phyloP scores from a whole-genome alignment of 441 rosid species.

The Brassica balearica region DNA sequence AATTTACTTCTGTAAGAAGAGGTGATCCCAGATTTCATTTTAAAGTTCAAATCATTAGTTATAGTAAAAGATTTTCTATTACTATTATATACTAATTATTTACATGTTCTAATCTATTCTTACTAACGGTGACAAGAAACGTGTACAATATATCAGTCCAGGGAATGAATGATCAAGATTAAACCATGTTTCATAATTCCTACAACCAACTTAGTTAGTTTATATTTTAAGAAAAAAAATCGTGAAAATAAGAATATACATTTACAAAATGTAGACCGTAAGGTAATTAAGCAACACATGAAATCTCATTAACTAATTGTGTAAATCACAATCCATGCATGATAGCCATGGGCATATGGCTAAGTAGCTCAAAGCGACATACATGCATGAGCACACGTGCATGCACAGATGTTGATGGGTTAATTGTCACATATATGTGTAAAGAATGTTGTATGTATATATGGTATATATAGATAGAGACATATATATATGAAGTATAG shows the following conservation, averaged over 20 bases:
- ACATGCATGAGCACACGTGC: slow-evolving; percentile 50
- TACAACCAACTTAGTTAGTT: neutral
- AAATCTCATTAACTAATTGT: slow-evolving; percentile 16
- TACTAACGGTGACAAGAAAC: neutral
- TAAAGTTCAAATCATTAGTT: neutral
- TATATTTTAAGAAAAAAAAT: neutral
- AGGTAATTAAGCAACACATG: slow-evolving; percentile 5
- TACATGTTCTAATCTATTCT: neutral
- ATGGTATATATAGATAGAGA: slow-evolving; percentile 14
- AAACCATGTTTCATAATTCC: neutral
- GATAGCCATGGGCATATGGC: slow-evolving; percentile 17
- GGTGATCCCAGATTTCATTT: neutral
- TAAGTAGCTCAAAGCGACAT: slow-evolving; percentile 4
- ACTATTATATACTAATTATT: neutral
- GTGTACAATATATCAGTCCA: neutral
- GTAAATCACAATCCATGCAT: neutral
- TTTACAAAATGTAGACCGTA: neutral
- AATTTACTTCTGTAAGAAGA: neutral
- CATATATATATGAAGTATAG: neutral
- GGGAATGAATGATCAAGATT: neutral
- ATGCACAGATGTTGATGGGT: slow-evolving; percentile 46
- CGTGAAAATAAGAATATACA: neutral
- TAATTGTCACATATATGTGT: slow-evolving; percentile 28
- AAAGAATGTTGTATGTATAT: slow-evolving; percentile 28
- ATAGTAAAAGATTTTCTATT: neutral